phyloP scores from a whole-genome alignment of 176 grass and related monocot species.

The Saccharum spontaneum region DNA sequence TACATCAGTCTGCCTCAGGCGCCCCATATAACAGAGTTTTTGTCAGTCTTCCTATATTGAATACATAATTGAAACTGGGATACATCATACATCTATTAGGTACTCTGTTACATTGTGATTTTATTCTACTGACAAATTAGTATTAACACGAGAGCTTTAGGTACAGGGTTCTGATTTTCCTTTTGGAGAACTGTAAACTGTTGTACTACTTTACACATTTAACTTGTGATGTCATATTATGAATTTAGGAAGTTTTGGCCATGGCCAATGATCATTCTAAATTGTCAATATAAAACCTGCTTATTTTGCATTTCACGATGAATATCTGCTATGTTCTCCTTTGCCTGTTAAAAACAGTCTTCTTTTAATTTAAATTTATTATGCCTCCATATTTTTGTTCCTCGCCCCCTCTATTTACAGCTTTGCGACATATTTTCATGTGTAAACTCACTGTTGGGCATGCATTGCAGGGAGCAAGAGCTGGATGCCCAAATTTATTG shows the following conservation, averaged over 20 bases:
- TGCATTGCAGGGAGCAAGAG: constrained; percentile 37
- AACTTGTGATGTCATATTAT: not conserved
- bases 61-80: not conserved
- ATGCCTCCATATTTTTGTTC: not conserved
- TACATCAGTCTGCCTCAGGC: not conserved
- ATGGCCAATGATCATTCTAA: not conserved
- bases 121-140: not conserved
- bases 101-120: not conserved
- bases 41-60: not conserved
- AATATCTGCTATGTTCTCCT: not conserved
- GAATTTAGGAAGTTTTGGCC: not conserved
- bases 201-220: not conserved
- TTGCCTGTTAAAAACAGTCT: not conserved
- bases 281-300: not conserved
- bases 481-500: constrained; percentile 49
- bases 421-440: not conserved
- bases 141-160: not conserved
- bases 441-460: constrained; percentile 17
- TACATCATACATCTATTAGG: not conserved
- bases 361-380: constrained; percentile 13
- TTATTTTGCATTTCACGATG: not conserved
- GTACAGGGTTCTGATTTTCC: not conserved
- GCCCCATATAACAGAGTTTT: not conserved
- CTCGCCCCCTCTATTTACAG: not conserved
- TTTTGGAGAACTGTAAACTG: not conserved